Evolutionary conservation across 257 asterid species (phyloP).

Genomic region (Ajuga chamaepitys): DNA sequence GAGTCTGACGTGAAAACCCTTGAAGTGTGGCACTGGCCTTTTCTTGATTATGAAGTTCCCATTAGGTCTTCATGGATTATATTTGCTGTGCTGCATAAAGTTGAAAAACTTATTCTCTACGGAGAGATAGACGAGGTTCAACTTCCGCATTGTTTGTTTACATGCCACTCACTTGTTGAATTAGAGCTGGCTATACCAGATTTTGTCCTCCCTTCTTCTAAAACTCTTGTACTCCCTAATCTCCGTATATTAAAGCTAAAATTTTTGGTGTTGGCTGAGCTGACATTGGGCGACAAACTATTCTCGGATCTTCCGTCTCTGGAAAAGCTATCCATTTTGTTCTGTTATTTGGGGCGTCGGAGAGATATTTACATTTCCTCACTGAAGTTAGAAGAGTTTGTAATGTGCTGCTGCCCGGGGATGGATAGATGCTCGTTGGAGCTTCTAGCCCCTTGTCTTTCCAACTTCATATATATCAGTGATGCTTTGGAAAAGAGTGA

Average conservation of each 20-base stretch:
- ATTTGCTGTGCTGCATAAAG: slow-evolving; percentile 6
- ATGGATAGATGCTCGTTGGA: background rate
- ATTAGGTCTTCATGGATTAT: slow-evolving; percentile 1
- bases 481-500: background rate
- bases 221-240: slow-evolving; percentile 7
- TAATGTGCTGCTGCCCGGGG: background rate
- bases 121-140: background rate
- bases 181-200: slow-evolving; percentile 7
- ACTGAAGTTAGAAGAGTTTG: background rate
- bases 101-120: slow-evolving; percentile 10
- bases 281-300: background rate
- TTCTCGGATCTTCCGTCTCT: slow-evolving; percentile 5
- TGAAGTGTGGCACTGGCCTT: background rate
- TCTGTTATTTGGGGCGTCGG: background rate
- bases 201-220: background rate
- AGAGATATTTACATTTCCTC: background rate
- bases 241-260: slow-evolving; percentile 5
- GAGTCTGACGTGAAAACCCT: slow-evolving; percentile 2
- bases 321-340: slow-evolving; percentile 7
- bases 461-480: background rate
- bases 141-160: background rate
- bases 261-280: background rate
- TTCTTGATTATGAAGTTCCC: background rate
- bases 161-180: slow-evolving; percentile 8
- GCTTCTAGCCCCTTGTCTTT: background rate